Percentiles rank a stretch among this genome's conserved stretches.
Evolutionary conservation across 1,139 yeast genomes (phyloP).

Genomic region (Candida tropicalis): DNA sequence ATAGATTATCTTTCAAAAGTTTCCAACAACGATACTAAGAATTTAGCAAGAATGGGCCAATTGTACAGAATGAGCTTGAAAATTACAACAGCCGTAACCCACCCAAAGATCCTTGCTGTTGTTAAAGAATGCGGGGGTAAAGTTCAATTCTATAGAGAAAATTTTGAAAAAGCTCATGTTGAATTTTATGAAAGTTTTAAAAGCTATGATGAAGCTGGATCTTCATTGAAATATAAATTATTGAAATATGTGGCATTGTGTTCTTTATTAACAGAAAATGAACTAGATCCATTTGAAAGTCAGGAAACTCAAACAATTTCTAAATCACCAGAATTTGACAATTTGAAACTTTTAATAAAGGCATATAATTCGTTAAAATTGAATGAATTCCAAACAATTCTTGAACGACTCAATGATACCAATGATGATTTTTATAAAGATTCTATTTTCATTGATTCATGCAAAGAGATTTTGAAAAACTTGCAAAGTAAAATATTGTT

Average conservation of each 20-base stretch:
- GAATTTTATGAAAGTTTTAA: conserved; percentile 76
- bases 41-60: conserved; percentile 44
- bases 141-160: conserved; percentile 60
- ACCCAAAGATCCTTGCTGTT: conserved; percentile 71
- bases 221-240: conserved; percentile 54
- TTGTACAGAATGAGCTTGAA: conserved; percentile 52
- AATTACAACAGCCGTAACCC: conserved; percentile 68
- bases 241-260: conserved; percentile 66
- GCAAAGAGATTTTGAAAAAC: conserved; percentile 30
- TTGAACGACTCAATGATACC: conserved; percentile 4
- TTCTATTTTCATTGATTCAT: conserved; percentile 33
- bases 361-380: conserved; percentile 36
- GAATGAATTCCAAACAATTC: conserved; percentile 22
- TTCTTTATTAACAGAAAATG: conserved; percentile 63
- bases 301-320: conserved; percentile 56
- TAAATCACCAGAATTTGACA: conserved; percentile 36
- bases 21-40: conserved; percentile 19
- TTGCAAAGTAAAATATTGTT: conserved; percentile 33
- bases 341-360: conserved; percentile 31
- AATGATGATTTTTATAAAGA: conserved; percentile 30
- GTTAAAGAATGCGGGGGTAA: conserved; percentile 77
- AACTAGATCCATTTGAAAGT: conserved; percentile 67
- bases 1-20: conserved; percentile 51
- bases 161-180: conserved; percentile 62
- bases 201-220: conserved; percentile 80